phyloP scores from a whole-genome alignment of 768 basidiomycete species.

The Mycena maculata region DNA sequence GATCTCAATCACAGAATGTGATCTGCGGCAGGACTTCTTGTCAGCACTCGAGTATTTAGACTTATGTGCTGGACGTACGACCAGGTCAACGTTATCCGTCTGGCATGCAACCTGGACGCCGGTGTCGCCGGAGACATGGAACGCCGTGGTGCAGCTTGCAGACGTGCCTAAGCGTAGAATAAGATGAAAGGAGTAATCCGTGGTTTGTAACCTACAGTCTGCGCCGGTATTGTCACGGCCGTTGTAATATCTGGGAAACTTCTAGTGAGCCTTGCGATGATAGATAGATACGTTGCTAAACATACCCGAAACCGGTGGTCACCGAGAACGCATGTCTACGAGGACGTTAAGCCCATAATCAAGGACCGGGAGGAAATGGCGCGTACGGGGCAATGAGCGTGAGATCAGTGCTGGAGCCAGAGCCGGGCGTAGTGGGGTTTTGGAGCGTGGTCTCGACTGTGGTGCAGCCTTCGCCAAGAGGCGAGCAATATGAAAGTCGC shows the following conservation, averaged over 20 bases:
- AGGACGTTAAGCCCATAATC: neutral
- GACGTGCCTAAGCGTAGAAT: slow-evolving; percentile 4
- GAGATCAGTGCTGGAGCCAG: slow-evolving; percentile 50
- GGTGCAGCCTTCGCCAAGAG: slow-evolving; percentile 50
- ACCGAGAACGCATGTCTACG: slow-evolving; percentile 48
- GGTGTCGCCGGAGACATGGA: slow-evolving; percentile 19
- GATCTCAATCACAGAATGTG: neutral
- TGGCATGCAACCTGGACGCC: slow-evolving; percentile 25
- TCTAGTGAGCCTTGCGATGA: neutral
- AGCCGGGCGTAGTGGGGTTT: slow-evolving; percentile 47
- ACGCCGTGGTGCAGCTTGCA: slow-evolving; percentile 20
- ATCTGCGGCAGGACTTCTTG: neutral
- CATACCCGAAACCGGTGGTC: slow-evolving; percentile 46
- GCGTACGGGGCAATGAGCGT: slow-evolving; percentile 48
- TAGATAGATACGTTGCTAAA: no score
- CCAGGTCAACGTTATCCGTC: slow-evolving; percentile 23
- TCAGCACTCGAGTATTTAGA: neutral
- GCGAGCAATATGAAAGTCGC: no score
- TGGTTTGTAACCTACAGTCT: slow-evolving; percentile 38
- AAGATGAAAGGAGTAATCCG: neutral
- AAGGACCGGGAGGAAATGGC: neutral
- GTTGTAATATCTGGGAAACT: slow-evolving; percentile 39
- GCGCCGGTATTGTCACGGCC: slow-evolving; percentile 43
- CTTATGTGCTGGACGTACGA: neutral
- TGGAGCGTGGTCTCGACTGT: slow-evolving; percentile 47